phyloP scores from a whole-genome alignment of 805 yeast genomes.

The Metschnikowia lunata region DNA sequence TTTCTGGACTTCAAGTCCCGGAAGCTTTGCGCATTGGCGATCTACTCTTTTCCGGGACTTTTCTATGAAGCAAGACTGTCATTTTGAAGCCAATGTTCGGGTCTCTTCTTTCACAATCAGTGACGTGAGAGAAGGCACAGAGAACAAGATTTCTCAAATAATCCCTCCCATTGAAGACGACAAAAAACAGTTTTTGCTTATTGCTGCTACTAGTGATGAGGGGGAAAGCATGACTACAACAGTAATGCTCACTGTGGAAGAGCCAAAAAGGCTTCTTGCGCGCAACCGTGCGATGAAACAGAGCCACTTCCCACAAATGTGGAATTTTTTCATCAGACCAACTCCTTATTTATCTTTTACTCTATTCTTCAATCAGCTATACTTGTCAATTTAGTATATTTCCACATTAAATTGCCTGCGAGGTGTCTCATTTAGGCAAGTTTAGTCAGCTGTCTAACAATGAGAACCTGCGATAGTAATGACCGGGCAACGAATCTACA shows the following conservation, averaged over 20 bases:
- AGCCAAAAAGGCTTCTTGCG: slow-evolving; percentile 77
- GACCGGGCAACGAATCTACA: too few relatives aligned
- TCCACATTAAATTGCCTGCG: too few relatives aligned
- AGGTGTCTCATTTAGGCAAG: too few relatives aligned
- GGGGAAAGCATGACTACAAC: slow-evolving; percentile 40
- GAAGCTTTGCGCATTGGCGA: slow-evolving; percentile 36
- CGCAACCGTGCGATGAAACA: too few relatives aligned
- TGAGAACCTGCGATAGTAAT: too few relatives aligned
- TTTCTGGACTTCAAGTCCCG: slow-evolving; percentile 32
- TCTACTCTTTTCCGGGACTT: slow-evolving; percentile 57
- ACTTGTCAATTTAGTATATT: too few relatives aligned
- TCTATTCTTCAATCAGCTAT: too few relatives aligned
- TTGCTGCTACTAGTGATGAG: slow-evolving; percentile 41
- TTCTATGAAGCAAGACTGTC: slow-evolving; percentile 48
- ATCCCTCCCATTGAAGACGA: slow-evolving; percentile 65
- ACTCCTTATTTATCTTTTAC: too few relatives aligned
- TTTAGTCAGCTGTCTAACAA: too few relatives aligned
- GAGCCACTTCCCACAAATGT: too few relatives aligned
- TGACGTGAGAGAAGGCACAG: slow-evolving; percentile 61
- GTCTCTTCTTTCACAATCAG: slow-evolving; percentile 71
- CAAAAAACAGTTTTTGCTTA: slow-evolving; percentile 67
- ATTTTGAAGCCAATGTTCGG: slow-evolving; percentile 55
- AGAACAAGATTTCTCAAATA: slow-evolving; percentile 72
- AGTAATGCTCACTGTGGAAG: slow-evolving; percentile 61
- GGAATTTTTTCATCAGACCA: too few relatives aligned